A percentile compares a stretch with the other conserved stretches of the same genome.
phyloP scores from a whole-genome alignment of 1,284 basidiomycete species.

The Malassezia sympodialis region DNA sequence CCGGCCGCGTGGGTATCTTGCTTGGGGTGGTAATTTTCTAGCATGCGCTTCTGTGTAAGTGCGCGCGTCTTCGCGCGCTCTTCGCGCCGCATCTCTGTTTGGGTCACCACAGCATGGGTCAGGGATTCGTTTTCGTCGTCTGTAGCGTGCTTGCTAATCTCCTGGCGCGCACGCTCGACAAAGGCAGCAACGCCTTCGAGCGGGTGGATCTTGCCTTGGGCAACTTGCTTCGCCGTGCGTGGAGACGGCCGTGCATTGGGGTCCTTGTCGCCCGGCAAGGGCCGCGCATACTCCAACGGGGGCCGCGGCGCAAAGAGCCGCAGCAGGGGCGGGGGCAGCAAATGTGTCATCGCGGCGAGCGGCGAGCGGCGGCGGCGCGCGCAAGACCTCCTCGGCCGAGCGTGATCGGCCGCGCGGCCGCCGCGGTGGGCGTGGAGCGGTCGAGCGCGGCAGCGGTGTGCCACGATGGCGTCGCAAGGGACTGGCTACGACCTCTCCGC shows the following conservation, averaged over 20 bases:
- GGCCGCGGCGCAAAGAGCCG: slow-evolving; percentile 43
- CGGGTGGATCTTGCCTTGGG: slow-evolving; percentile 22
- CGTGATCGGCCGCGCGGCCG: background rate
- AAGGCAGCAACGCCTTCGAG: slow-evolving; percentile 33
- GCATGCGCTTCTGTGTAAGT: slow-evolving; percentile 14
- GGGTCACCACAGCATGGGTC: slow-evolving; percentile 27
- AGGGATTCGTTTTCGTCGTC: slow-evolving; percentile 25
- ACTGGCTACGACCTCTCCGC: slow-evolving; percentile 97
- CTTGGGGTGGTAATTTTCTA: slow-evolving; percentile 66
- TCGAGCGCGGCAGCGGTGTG: background rate
- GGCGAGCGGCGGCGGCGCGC: background rate
- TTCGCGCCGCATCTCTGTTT: slow-evolving; percentile 31
- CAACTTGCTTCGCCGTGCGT: slow-evolving; percentile 14
- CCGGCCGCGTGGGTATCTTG: slow-evolving; percentile 86
- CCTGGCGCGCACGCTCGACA: slow-evolving; percentile 36
- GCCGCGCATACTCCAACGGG: slow-evolving; percentile 26
- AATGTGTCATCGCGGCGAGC: slow-evolving; percentile 33
- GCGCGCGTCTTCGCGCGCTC: slow-evolving; percentile 15
- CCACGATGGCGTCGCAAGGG: slow-evolving; percentile 82
- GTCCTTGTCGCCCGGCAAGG: slow-evolving; percentile 26
- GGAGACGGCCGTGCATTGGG: slow-evolving; percentile 20
- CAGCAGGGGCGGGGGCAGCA: slow-evolving; percentile 40
- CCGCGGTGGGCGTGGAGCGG: background rate
- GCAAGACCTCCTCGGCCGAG: background rate
- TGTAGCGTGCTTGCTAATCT: slow-evolving; percentile 32